These are phyloP conservation scores for Metschnikowia gruessii DNA, from an alignment of 805 yeast genomes.

Conservation along the genomic window DNA sequence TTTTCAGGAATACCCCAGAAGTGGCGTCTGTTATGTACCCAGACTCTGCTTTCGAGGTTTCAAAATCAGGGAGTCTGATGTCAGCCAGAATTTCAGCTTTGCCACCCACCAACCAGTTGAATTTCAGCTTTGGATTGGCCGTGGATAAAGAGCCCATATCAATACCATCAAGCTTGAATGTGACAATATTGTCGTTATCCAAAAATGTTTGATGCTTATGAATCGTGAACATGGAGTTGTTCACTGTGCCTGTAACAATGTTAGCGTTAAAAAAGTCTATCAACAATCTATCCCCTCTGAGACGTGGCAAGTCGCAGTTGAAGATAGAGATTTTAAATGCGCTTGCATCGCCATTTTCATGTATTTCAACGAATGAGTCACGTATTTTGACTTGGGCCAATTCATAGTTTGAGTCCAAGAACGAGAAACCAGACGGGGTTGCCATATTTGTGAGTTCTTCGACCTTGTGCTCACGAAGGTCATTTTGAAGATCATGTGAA, in stretches of 20 bases:
- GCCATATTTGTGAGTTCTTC: constrained; percentile 15
- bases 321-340: constrained; percentile 52
- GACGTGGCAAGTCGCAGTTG: constrained; percentile 60
- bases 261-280: constrained; percentile 68
- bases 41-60: constrained; percentile 27
- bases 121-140: constrained; percentile 39
- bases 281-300: constrained; percentile 56
- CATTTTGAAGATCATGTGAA: constrained; percentile 32
- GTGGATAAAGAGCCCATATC: constrained; percentile 34
- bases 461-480: constrained; percentile 25
- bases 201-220: constrained; percentile 65
- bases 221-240: constrained; percentile 71
- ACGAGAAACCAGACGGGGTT: constrained; percentile 1
- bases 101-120: constrained; percentile 73
- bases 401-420: constrained; percentile 34
- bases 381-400: constrained; percentile 44
- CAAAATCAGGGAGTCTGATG: constrained; percentile 57
- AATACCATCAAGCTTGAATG: constrained; percentile 43
- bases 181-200: constrained; percentile 26
- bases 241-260: constrained; percentile 69
- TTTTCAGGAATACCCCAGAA: constrained; percentile 27
- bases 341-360: constrained; percentile 19
- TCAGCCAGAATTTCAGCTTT: constrained; percentile 64
- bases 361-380: constrained; percentile 48
- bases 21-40: constrained; percentile 17